Percentiles rank a stretch among this genome's conserved stretches.
phyloP scores from a whole-genome alignment of 306 rosid species.

The Hylodesmum podocarpum region DNA sequence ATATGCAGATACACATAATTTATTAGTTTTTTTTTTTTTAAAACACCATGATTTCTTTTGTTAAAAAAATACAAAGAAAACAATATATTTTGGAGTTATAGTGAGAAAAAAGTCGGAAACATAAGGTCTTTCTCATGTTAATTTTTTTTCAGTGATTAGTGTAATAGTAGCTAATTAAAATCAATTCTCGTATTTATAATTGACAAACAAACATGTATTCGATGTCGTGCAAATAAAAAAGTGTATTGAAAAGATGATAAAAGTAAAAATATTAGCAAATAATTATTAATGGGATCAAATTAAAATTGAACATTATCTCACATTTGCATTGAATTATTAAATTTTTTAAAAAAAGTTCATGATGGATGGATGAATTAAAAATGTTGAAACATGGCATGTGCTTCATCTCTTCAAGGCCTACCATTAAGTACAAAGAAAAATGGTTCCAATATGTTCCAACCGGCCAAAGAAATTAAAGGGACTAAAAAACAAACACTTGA shows the following conservation, averaged over 20 bases:
- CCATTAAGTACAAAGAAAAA: constrained; percentile 11
- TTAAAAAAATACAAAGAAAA: too few species aligned
- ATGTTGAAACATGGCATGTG: constrained; percentile 36
- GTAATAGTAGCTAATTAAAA: too few species aligned
- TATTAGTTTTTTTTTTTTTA: background rate
- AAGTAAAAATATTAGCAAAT: background rate
- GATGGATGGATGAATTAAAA: background rate
- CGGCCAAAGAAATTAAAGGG: background rate
- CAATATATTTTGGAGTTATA: too few species aligned
- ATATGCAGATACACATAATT: background rate
- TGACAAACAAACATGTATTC: too few species aligned
- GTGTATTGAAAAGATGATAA: too few species aligned
- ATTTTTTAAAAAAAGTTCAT: background rate
- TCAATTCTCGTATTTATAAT: too few species aligned
- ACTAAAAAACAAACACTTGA: background rate
- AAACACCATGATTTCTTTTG: too few species aligned
- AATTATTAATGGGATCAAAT: too few species aligned
- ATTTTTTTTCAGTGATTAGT: too few species aligned
- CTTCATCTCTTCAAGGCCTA: background rate
- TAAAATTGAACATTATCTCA: background rate
- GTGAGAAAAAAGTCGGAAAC: background rate
- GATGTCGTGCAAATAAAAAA: too few species aligned
- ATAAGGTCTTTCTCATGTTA: background rate
- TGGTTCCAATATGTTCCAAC: constrained; percentile 24
- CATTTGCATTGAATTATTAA: background rate